A percentile compares a stretch with the other conserved stretches of the same genome.
Conservation (phyloP, 495 filamentous ascomycete genomes). For the Hypomontagnella submonticulosa region DNA sequence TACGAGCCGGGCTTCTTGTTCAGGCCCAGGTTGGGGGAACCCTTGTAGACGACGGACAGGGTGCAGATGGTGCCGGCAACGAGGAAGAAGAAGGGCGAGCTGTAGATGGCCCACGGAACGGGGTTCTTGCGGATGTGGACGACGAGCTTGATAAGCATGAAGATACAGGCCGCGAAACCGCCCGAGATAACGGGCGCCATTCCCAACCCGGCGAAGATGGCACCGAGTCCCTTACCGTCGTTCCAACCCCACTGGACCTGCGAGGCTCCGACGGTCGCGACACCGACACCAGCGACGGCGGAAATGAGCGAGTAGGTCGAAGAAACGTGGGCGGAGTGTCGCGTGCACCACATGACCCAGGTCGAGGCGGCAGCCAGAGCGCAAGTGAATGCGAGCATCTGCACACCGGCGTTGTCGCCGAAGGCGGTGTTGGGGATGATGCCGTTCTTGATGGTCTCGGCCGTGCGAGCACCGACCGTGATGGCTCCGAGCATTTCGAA, state of each 20-base stretch:
- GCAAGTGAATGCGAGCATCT: conserved; percentile 70
- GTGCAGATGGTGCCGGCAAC: conserved; percentile 67
- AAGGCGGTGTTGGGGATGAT: conserved; percentile 66
- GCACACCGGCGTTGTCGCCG: conserved; percentile 63
- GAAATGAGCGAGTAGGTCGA: conserved; percentile 73
- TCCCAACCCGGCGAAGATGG: conserved; percentile 69
- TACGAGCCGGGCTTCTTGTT: conserved; percentile 66
- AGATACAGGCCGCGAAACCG: conserved; percentile 66
- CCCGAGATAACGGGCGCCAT: conserved; percentile 70
- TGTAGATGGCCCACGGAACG: conserved; percentile 66
- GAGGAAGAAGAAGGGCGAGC: conserved; percentile 68
- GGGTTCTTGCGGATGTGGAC: conserved; percentile 69
- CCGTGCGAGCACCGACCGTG: conserved; percentile 68
- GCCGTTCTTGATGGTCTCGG: conserved; percentile 69
- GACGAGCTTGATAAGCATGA: conserved; percentile 68
- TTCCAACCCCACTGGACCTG: conserved; percentile 73
- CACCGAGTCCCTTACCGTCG: conserved; percentile 66
- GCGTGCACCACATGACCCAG: conserved; percentile 69
- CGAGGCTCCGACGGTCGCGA: conserved; percentile 66
- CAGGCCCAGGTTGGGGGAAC: conserved; percentile 66
- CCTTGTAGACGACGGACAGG: conserved; percentile 73
- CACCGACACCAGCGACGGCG: conserved; percentile 70
- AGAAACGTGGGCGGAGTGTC: conserved; percentile 69
- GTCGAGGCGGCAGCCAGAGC: conserved; percentile 63
- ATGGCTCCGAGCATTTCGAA: conserved; percentile 70